Base-by-base conservation (phyloP, 2,329 filamentous ascomycete species). In the Aspergillus sp. region DNA sequence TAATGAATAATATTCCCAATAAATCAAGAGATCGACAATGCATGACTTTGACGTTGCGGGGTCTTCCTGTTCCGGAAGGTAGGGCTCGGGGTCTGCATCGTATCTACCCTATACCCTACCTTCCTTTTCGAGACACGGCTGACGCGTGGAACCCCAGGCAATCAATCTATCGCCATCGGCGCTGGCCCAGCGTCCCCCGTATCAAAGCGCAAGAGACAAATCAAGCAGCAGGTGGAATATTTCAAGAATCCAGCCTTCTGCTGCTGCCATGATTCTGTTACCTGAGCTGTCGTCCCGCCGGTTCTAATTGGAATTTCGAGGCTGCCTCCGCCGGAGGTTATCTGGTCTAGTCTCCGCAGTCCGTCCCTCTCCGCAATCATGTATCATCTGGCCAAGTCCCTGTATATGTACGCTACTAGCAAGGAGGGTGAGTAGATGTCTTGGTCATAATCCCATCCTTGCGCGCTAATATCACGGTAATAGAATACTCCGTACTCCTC, bases 401-500 rank as follows among this genome's bases (percentile, higher is more conserved):
- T 99, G 60, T 99, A 98, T 80, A 87, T 95, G 71, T 91, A 97
- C 76, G 94, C 92, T 59, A 98, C 94, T 17, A 96, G 92, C 80
- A 98, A 97, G 86, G 93, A 98, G 86, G 92, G 92, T 92, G 72
- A 69, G 78, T 30, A 13, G 23, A 13, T 5, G 32, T 36, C 32
- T 5, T 25, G 25, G 4, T 28, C 12, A 13, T 50, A 28, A 15
- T 39, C n/a, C 13, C 19, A 17, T 30, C 15, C 25, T 8, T 6
- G 19, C n/a, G 4, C 15, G 8, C 25, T 19, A 47, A 48, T 15
- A 6, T 54, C 7, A 41, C 15, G 2, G 5, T 17, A 15, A 30
- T 72, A 95, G 94, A 98, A 82, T 98, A 97, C 83, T 97, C 94
- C 21, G 91, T 97, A 72, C 91, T 98, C 73, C 89, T 98, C 68